Base-by-base conservation (phyloP, 1,139 yeast genomes). In the Lodderomyces parapsilosis region DNA sequence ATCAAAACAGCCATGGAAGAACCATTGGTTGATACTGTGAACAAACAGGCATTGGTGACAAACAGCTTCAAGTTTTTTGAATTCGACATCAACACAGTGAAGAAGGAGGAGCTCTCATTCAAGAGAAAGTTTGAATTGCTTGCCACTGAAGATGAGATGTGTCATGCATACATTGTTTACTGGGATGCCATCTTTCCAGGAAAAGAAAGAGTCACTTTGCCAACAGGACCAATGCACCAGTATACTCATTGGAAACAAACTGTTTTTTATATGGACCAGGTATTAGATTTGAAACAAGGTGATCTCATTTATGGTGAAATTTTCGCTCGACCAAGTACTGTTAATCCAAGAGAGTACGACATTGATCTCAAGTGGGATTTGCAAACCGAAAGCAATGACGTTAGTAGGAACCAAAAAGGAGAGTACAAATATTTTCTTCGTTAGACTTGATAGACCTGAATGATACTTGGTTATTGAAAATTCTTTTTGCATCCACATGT, bases 221-320 rank as follows among this genome's bases (percentile, higher is more conserved):
- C 86, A 31, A 87, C 96, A 15, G 95, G 95, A 25, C 93, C 96
- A 36, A 86, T 83, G 72, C 79, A 83, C 42, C 78, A 80, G 51
- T 86, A 86, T 68, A 87, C 95, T 20, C 96, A 87, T 63, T 94
- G 99, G 99, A 94, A 93, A 65, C 99, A 93, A 70, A 87, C 97
- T 15, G 96, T 93, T 1, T 90, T 94, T 68, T 94, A 93, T 66
- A 77, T 93, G 62, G 82, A 80, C 57, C 89, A 88, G 57, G 96
- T 87, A 27, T 68, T 91, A 52, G 86, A 85, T 59, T 71, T 89
- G 52, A 85, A 83, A 60, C 74, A 77, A 52, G 96, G 93, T 45
- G 99, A 93, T 56, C 60, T 63, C 31, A 74, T 94, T 51, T 75
- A 77, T 46, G 96, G 98, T 40, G 69, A 71, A 32, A 70, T 93